These are phyloP conservation scores for Populus alba DNA, from an alignment of 345 rosid genomes.

Conservation along the genomic window DNA sequence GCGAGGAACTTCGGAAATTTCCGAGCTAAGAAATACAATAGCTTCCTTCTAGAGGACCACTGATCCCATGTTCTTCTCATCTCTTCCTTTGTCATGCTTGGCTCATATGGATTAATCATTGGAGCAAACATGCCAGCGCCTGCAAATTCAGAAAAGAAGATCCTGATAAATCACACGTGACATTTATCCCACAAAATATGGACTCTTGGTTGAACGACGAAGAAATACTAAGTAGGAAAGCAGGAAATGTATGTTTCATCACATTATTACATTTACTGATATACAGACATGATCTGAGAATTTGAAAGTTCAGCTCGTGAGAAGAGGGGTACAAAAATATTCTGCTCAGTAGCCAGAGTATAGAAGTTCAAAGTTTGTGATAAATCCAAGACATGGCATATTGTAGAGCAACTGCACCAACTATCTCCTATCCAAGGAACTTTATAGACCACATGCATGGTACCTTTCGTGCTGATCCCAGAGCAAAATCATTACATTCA, in stretches of 20 bases:
- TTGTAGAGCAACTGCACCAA: background rate
- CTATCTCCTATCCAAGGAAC: background rate
- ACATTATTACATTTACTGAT: background rate
- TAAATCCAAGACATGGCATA: background rate
- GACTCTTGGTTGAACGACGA: background rate
- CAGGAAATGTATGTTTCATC: background rate
- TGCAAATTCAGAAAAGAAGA: constrained; percentile 32
- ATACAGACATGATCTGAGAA: background rate
- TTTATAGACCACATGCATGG: background rate
- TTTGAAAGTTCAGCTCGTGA: background rate
- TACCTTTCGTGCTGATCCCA: background rate
- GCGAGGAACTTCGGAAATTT: constrained; percentile 66
- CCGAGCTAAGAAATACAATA: constrained; percentile 63
- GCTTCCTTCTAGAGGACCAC: constrained; percentile 57
- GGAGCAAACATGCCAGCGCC: constrained; percentile 84
- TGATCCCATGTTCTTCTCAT: constrained; percentile 60
- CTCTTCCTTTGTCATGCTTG: constrained; percentile 82
- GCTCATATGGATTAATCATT: constrained; percentile 74
- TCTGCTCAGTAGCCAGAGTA: background rate
- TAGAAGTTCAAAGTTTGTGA: background rate
- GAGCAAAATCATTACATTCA: background rate
- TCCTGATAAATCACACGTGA: background rate
- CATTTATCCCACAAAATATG: background rate
- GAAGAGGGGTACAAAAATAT: background rate
- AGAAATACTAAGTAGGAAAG: background rate